These are phyloP conservation scores for Aspergillus biplanus DNA, from an alignment of 495 filamentous ascomycete species.

Conservation along the genomic window DNA sequence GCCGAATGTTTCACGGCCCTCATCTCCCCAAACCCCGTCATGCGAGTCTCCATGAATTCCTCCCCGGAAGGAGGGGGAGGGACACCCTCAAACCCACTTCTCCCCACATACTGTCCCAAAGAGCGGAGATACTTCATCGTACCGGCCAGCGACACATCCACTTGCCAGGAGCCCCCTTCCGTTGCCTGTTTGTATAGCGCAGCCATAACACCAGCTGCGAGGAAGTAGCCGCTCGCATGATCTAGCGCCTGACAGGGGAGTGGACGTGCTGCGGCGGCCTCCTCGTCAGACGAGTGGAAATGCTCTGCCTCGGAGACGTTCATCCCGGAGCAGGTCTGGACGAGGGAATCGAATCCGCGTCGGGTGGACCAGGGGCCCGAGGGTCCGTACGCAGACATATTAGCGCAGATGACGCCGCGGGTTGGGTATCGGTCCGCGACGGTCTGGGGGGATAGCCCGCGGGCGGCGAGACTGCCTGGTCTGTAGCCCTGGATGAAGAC, in stretches of 20 bases:
- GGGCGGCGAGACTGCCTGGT: constrained; percentile 55
- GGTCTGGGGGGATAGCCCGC: constrained; percentile 50
- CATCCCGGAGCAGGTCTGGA: constrained; percentile 56
- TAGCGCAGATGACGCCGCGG: constrained; percentile 61
- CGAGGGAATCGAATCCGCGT: constrained; percentile 49
- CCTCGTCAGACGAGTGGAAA: constrained; percentile 44
- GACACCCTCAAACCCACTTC: constrained; percentile 21
- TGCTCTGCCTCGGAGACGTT: constrained; percentile 43
- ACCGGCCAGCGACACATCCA: constrained; percentile 49
- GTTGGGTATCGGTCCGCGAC: constrained; percentile 21
- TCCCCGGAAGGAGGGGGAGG: constrained; percentile 6
- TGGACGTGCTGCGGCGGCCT: constrained; percentile 65
- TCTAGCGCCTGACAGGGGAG: constrained; percentile 57
- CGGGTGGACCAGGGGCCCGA: constrained; percentile 32
- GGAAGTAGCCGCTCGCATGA: constrained; percentile 64
- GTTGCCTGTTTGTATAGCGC: constrained; percentile 58
- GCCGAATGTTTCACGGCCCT: constrained; percentile 28
- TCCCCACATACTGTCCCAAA: constrained; percentile 26
- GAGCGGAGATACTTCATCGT: constrained; percentile 35
- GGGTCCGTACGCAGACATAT: constrained; percentile 64
- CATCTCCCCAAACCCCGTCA: constrained; percentile 30
- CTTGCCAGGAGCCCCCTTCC: constrained; percentile 60
- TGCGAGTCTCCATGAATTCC: constrained; percentile 26
- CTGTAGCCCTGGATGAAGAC: constrained; percentile 60
- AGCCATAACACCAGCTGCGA: constrained; percentile 56